phyloP scores from a whole-genome alignment of 306 rosid genomes.

The Cucumis melo region DNA sequence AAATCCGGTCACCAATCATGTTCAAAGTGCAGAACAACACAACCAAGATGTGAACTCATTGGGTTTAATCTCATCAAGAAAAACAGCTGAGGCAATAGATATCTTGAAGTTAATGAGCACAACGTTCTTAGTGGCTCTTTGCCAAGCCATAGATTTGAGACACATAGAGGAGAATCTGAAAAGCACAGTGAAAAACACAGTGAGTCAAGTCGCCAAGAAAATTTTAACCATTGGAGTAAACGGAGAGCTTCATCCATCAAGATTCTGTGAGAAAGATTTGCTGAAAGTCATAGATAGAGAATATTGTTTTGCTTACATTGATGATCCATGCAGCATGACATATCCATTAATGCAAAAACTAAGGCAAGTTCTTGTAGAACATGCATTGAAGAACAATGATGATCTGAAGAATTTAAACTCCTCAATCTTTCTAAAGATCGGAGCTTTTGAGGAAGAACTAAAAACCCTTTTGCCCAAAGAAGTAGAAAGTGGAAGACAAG shows the following conservation, averaged over 20 bases:
- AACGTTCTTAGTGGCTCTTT: constrained; percentile 23
- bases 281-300: constrained; percentile 24
- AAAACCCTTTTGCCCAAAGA: constrained; percentile 9
- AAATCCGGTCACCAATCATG: constrained; percentile 29
- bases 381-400: constrained; percentile 14
- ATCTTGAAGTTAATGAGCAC: constrained; percentile 31
- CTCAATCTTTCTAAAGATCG: constrained; percentile 20
- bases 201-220: constrained; percentile 25
- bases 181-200: constrained; percentile 5
- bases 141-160: constrained; percentile 43
- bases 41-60: constrained; percentile 19
- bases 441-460: constrained; percentile 28
- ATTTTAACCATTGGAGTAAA: constrained; percentile 14
- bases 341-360: constrained; percentile 28
- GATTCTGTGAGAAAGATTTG: constrained; percentile 25
- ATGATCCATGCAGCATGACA: constrained; percentile 21
- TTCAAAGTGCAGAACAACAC: constrained; percentile 6
- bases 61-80: constrained; percentile 17
- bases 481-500: constrained; percentile 20
- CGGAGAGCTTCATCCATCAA: constrained; percentile 23
- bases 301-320: constrained; percentile 24
- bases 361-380: constrained; percentile 25
- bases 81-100: constrained; percentile 24
- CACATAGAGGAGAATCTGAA: constrained; percentile 29
- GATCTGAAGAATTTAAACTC: constrained; percentile 12